phyloP scores from a whole-genome alignment of 371 early-diverging fungal genomes.

The Mortierella sp. region DNA sequence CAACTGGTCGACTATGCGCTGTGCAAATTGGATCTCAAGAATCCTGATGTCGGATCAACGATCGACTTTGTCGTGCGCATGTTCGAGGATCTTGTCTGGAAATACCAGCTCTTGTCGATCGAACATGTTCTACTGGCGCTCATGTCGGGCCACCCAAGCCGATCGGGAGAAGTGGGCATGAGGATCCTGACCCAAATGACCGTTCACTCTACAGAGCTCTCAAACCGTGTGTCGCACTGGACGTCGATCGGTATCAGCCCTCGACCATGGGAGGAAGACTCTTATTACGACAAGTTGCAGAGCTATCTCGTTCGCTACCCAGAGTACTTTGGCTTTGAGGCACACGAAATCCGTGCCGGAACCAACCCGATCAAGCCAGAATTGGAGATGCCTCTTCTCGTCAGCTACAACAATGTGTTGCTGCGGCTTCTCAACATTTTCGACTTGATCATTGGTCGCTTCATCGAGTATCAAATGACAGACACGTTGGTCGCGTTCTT shows the following conservation, averaged over 20 bases:
- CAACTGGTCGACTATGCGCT: constrained; percentile 75
- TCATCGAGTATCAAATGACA: constrained; percentile 74
- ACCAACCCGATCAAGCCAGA: constrained; percentile 60
- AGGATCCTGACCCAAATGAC: constrained; percentile 67
- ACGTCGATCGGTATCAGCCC: constrained; percentile 69
- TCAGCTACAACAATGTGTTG: constrained; percentile 76
- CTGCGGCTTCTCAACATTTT: constrained; percentile 74
- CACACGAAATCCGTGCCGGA: constrained; percentile 58
- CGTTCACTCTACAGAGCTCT: constrained; percentile 69
- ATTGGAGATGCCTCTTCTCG: constrained; percentile 69
- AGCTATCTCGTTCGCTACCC: constrained; percentile 74
- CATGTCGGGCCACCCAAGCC: constrained; percentile 69
- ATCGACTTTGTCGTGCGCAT: constrained; percentile 56
- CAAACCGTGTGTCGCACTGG: constrained; percentile 73
- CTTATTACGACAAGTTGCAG: constrained; percentile 72
- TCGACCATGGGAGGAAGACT: constrained; percentile 80
- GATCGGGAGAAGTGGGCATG: constrained; percentile 60
- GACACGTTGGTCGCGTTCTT: constrained; percentile 69
- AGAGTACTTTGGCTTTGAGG: constrained; percentile 82
- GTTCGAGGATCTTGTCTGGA: constrained; percentile 79
- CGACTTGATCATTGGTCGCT: constrained; percentile 72
- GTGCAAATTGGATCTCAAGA: constrained; percentile 56
- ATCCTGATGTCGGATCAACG: constrained; percentile 31
- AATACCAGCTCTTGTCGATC: constrained; percentile 73
- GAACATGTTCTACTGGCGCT: constrained; percentile 80